Conservation (phyloP, 192 early-diverging fungal genomes). For the Piromyces sp. region DNA sequence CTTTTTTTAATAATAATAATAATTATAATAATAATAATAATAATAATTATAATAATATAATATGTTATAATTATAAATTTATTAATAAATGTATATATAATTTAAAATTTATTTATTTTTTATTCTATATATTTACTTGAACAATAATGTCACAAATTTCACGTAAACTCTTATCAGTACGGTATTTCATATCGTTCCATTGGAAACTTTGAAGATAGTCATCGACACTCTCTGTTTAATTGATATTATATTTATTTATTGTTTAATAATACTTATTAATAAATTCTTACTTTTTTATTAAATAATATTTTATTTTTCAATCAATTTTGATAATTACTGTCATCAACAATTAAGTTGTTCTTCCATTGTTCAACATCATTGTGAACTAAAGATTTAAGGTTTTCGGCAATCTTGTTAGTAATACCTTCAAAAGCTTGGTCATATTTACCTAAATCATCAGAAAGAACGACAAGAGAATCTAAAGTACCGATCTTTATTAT, state of each 20-base stretch:
- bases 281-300: too few species aligned
- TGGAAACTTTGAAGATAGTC: constrained; percentile 70
- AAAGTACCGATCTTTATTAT: constrained; percentile 73
- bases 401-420: constrained; percentile 67
- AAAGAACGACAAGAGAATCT: constrained; percentile 78
- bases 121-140: constrained; percentile 24
- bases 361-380: constrained; percentile 42
- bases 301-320: too few species aligned
- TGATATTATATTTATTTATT: too few species aligned
- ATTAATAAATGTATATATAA: neutral
- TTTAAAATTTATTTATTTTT: neutral
- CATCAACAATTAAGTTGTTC: constrained; percentile 50
- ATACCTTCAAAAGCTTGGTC: constrained; percentile 62
- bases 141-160: constrained; percentile 66
- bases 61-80: neutral
- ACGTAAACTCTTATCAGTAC: constrained; percentile 75
- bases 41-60: neutral
- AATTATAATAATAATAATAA: too few species aligned
- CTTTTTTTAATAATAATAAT: constrained; percentile 12
- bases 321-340: constrained; percentile 50
- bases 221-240: constrained; percentile 58
- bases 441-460: constrained; percentile 81
- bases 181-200: constrained; percentile 95
- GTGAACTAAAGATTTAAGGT: constrained; percentile 54
- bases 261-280: too few species aligned